phyloP scores from a whole-genome alignment of 345 rosid species.

The Eucalyptus fibrosa region DNA sequence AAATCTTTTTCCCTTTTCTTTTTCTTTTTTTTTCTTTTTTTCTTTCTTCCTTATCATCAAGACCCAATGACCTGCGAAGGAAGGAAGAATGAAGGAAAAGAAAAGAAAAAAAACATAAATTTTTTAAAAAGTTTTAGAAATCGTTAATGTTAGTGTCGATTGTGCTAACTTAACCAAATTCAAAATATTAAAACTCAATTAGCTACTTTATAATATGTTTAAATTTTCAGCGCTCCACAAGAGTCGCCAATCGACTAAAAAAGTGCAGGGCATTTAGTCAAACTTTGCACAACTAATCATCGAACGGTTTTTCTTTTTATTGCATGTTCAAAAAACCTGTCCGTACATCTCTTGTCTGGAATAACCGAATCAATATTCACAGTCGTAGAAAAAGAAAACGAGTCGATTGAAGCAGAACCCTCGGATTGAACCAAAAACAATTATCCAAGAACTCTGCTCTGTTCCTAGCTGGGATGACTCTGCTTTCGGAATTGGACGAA shows the following conservation, averaged over 20 bases:
- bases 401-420: neutral
- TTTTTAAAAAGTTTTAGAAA: too few species aligned
- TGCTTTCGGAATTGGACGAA: neutral
- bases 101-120: too few species aligned
- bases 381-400: neutral
- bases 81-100: neutral
- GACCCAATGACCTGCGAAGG: fast-evolving
- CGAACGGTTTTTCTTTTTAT: neutral
- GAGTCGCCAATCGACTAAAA: neutral
- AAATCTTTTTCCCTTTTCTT: fast-evolving
- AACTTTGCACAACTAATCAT: neutral
- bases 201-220: neutral
- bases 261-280: neutral
- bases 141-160: fast-evolving
- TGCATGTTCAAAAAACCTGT: neutral
- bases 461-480: neutral
- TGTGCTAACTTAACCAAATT: neutral
- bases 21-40: too few species aligned
- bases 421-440: neutral
- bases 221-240: neutral
- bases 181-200: neutral
- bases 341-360: neutral
- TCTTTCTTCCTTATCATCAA: neutral
- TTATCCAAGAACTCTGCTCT: neutral
- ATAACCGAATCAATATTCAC: neutral